Conservation (phyloP, 441 rosid species). For the Syzygium syzygioides region DNA sequence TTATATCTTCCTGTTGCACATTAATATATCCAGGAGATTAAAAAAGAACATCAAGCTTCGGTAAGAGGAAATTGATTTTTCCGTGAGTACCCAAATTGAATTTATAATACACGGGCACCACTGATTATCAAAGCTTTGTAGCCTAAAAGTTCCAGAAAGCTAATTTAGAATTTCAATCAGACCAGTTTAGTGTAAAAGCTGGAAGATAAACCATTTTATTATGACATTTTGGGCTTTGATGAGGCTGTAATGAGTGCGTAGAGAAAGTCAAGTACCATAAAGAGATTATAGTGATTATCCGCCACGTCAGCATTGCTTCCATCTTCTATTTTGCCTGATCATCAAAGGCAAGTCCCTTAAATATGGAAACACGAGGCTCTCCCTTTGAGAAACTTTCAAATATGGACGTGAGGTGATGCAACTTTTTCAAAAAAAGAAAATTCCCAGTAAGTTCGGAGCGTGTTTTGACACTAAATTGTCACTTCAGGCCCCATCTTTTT, state of each 20-base stretch:
- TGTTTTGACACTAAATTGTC: not conserved
- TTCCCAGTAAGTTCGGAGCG: not conserved
- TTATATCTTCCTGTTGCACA: conserved; percentile 7
- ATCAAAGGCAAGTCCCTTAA: not conserved
- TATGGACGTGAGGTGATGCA: not conserved
- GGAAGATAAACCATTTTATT: not conserved
- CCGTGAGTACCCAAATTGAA: not conserved
- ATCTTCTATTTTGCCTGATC: conserved; percentile 5
- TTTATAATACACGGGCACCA: not conserved
- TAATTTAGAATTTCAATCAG: not conserved
- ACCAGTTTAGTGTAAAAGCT: not conserved
- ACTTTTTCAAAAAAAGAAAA: not conserved
- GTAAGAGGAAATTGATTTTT: not conserved
- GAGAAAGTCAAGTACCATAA: not conserved
- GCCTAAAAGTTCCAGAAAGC: not conserved
- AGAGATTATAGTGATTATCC: conserved; percentile 8
- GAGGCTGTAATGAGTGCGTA: not conserved
- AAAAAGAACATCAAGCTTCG: not conserved
- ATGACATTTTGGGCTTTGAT: not conserved
- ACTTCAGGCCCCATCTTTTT: not conserved
- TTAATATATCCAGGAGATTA: not conserved
- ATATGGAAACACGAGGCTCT: not conserved
- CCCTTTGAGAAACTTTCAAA: not conserved
- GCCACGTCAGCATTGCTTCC: conserved; percentile 9
- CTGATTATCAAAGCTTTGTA: not conserved